A percentile compares a stretch with the other conserved stretches of the same genome.
Evolutionary conservation across 805 yeast species (phyloP).

Genomic region (Maudiozyma barnettii): DNA sequence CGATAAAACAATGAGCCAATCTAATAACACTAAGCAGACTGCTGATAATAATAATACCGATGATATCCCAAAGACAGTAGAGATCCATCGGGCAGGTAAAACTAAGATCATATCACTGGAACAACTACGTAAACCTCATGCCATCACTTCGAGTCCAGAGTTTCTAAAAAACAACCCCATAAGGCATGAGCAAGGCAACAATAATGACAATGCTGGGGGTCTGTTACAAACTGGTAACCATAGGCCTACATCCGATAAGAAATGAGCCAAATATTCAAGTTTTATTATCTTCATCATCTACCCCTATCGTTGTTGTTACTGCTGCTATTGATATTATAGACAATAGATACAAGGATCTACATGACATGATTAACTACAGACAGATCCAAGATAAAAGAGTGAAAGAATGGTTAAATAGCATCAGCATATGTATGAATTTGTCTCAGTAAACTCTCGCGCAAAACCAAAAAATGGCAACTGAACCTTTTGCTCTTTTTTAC

Average conservation of each 20-base stretch:
- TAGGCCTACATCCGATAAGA: slow-evolving; percentile 11
- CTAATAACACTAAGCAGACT: background rate
- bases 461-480: too few relatives aligned
- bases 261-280: background rate
- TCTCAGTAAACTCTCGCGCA: too few relatives aligned
- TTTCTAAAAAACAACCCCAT: background rate
- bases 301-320: too few relatives aligned
- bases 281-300: background rate
- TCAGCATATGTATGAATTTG: too few relatives aligned
- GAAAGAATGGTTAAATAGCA: too few relatives aligned
- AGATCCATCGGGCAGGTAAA: slow-evolving; percentile 16
- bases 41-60: background rate
- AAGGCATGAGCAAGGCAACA: background rate
- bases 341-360: too few relatives aligned
- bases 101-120: slow-evolving; percentile 15
- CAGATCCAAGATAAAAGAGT: too few relatives aligned
- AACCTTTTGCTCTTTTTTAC: background rate
- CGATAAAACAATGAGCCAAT: too few relatives aligned
- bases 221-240: slow-evolving; percentile 19
- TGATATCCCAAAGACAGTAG: slow-evolving; percentile 6
- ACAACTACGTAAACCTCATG: slow-evolving; percentile 19
- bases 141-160: slow-evolving; percentile 9
- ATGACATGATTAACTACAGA: too few relatives aligned
- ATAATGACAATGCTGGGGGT: slow-evolving; percentile 14
- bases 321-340: too few relatives aligned